Conservation (phyloP, 306 rosid genomes). For the Morella rubra region DNA sequence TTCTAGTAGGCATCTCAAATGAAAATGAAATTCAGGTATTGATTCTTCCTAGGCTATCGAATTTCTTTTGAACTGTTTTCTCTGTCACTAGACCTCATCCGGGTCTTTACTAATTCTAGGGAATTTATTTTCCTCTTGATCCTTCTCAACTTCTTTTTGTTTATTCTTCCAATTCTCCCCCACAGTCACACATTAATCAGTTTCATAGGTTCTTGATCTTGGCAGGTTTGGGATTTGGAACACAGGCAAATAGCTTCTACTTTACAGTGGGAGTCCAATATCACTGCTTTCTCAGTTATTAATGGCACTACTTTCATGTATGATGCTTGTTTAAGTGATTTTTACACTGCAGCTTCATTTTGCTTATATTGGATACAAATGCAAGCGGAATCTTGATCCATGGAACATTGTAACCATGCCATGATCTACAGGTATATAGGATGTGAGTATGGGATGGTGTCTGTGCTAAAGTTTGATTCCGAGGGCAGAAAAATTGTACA, state of each 20-base stretch:
- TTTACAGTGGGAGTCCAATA: constrained; percentile 80
- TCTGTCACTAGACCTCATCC: constrained; percentile 10
- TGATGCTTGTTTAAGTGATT: constrained; percentile 35
- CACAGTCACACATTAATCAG: constrained; percentile 24
- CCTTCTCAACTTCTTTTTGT: constrained; percentile 16
- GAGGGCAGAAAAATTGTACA: constrained; percentile 52
- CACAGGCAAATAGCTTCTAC: constrained; percentile 61
- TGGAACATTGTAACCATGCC: constrained; percentile 28
- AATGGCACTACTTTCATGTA: constrained; percentile 87
- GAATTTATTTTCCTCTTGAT: constrained; percentile 12
- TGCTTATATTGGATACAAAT: constrained; percentile 9
- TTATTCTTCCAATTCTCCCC: neutral
- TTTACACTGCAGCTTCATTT: constrained; percentile 21
- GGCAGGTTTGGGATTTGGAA: constrained; percentile 95
- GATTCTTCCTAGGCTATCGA: constrained; percentile 2
- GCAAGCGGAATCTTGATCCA: constrained; percentile 15
- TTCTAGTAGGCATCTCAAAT: constrained; percentile 68
- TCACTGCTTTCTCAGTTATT: constrained; percentile 85
- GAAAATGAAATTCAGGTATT: constrained; percentile 84
- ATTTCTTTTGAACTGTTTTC: constrained; percentile 13
- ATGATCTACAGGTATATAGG: constrained; percentile 72
- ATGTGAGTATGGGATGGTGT: constrained; percentile 75
- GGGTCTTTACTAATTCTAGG: neutral
- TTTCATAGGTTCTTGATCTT: constrained; percentile 47
- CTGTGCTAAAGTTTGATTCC: constrained; percentile 53